Evolutionary conservation across 345 rosid species (phyloP), one percentile per base, ranked within the genome.

Genomic region (Aethionema arabicum): DNA sequence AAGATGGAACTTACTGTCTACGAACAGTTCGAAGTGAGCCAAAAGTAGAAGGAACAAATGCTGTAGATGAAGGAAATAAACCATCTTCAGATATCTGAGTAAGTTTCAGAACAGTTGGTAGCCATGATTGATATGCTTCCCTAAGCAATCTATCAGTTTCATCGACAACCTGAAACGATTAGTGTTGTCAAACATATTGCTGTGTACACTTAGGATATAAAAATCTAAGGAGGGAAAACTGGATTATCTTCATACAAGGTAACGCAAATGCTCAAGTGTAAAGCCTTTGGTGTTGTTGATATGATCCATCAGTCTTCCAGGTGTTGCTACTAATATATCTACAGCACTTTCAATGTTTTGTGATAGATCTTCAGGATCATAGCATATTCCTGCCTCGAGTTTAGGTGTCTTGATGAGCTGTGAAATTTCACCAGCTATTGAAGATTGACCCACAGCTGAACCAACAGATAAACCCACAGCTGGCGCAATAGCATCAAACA

Each of bases 271-370:
- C 80, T 93, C 96, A 36, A 90, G 88, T 0, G 96, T 90, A 69
- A 93, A 93, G 29, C 97, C 97, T 67, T 80, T 79, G 5, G 99
- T 93, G 69, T 73, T 72, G 72, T 79, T 85, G 40, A 90, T 90
- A 75, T 93, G 97, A 43, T 93, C 99, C 96, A 90, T 82, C n/a
- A 93, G 86, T 77, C 99, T 86, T 70, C 99, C 99, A 4, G 97
- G 99, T 52, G 97, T 93, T 49, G 99, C 96, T 60, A 93, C 88
- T 76, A 90, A 74, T 80, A 93, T 85, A 72, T 93, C 99, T 41
- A 90, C 97, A 6, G 87, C 75, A 80, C 87, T 82, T 61, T 84
- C 83, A 48, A 85, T 69, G 70, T 66, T 78, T 4, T 54, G 78
- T 1, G 77, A 69, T 41, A 75, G 10, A 77, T 81, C 83, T 27